Percentiles rank a stretch among this genome's conserved stretches.
phyloP scores from a whole-genome alignment of 1,284 basidiomycete genomes.

The Trametes sp. region DNA sequence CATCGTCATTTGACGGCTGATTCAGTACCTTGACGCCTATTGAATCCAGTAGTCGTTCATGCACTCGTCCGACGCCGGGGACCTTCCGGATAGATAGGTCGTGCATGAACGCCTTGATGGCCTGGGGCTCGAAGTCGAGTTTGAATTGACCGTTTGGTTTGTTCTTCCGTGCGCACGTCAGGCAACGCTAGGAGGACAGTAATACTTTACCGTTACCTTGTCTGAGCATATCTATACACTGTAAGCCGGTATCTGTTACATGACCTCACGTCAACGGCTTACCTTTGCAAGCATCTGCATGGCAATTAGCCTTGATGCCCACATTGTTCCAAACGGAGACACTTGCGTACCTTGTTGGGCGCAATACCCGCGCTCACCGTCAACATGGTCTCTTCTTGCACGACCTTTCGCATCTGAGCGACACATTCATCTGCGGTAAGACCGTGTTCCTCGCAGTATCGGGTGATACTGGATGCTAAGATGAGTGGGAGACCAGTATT shows the following conservation, averaged over 20 bases:
- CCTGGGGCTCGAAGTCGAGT: constrained; percentile 70
- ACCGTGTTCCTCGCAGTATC: constrained; percentile 73
- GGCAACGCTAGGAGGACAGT: too few species aligned
- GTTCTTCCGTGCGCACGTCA: constrained; percentile 58
- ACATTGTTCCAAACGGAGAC: too few species aligned
- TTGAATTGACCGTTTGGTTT: constrained; percentile 94
- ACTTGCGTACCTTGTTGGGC: constrained; percentile 73
- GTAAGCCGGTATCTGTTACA: background rate
- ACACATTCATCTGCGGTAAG: constrained; percentile 81
- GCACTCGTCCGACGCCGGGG: constrained; percentile 88
- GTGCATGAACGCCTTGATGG: constrained; percentile 78
- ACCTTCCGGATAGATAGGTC: constrained; percentile 83
- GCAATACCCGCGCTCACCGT: constrained; percentile 96
- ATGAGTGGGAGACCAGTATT: constrained; percentile 38
- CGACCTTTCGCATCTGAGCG: constrained; percentile 73
- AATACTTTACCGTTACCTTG: constrained; percentile 55
- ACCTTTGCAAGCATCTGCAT: constrained; percentile 43
- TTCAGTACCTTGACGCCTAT: constrained; percentile 79
- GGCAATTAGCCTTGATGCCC: constrained; percentile 5
- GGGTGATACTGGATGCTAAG: constrained; percentile 62
- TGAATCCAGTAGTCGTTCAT: constrained; percentile 85
- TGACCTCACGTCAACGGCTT: background rate
- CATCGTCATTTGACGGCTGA: background rate
- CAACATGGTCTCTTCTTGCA: constrained; percentile 79
- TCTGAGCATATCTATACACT: constrained; percentile 86